Base-by-base conservation (phyloP, 768 basidiomycete species). In the Gymnopilus dilepis region DNA sequence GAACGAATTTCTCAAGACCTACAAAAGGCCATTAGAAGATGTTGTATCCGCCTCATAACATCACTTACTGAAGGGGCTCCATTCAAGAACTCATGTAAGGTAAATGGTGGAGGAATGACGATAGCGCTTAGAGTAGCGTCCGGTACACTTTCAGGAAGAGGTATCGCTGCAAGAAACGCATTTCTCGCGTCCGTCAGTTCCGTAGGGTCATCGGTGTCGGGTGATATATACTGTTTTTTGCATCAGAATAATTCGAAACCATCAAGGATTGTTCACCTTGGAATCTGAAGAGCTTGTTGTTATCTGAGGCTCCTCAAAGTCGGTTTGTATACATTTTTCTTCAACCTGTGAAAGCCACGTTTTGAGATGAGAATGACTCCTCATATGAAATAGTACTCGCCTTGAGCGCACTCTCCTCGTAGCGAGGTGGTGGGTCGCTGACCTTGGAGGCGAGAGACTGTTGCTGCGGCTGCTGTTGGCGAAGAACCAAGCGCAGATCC, bases 41-140 rank as follows among this genome's bases (percentile, higher is more conserved):
- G 17, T 48, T 31, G 47, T 33, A 47, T 22, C 51, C 17, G 13
- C 8, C 15, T 37, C 15, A 11, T 3, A 9, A 56, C 17, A 9
- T 12, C 31, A 77, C 83, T 65, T 76, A 91, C 90, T 28, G 84
- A 83, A 11, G 85, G 78, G 12, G 81, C 77, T 59, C 81, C 84
- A 17, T 78, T 79, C 4, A 92, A 75, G 64, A 92, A 91, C 60
- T 92, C 91, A 45, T 90, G 86, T 12, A 93, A 70, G 15, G 85
- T 87, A 63, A 85, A 80, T 7, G 87, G 79, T 7, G 84, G 62
- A 6, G 89, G 90, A 28, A 93, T 84, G 51, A 85, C 63, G 58
- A 93, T 87, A 0, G 91, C 91, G 53, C 82, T 86, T 47, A 93
- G 77, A 1, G 83, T 83, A 54, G 89, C 87, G 37, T 86, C 84